Evolutionary conservation across 2,329 filamentous ascomycete genomes (phyloP), one percentile per base, ranked within the genome.

Genomic region (Calonectria naviculata): DNA sequence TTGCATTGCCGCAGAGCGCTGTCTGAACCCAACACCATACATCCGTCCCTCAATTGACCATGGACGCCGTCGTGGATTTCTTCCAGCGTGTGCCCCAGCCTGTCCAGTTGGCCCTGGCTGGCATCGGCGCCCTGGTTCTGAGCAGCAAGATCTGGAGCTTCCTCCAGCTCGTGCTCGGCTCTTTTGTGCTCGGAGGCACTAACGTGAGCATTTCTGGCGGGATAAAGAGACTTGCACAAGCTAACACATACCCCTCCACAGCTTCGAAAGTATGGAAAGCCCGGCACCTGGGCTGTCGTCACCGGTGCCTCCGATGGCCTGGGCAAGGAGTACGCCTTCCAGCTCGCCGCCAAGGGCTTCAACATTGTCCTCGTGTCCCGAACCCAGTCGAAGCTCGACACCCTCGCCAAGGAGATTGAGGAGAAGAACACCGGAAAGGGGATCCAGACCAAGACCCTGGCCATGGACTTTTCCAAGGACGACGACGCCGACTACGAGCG

Each of bases 291-390:
- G 95, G 97, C 94, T 36, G 91, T 99, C 67, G 90, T 99, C 46
- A 99, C 97, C 29, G 97, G 97, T 74, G 97, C 96, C 63, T 98
- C 95, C 13, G 97, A 99, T 84, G 97, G 97, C 74, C 92, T 99
- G 73, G 97, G 97, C 81, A 98, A 98, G 85, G 97, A 99, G 86
- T 99, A 95, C 82, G 95, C 96, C 42, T 89, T 93, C 36, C 95
- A 98, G 83, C 92, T 99, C 68, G 95, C 97, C 28, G 88, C 91
- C 72, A 95, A 97, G 82, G 95, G 95, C 79, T 99, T 96, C 91
- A 98, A 98, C 85, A 88, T 98, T 78, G 87, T 99, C 73, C 94
- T 99, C 77, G 93, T 99, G 72, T 98, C 97, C 54, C 95, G 97
- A 79, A 98, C 97, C n/a, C 89, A 93, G 76, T 94, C 94, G 46